Conservation (phyloP, 148 eudicot species). For the Persicaria tinctoria region DNA sequence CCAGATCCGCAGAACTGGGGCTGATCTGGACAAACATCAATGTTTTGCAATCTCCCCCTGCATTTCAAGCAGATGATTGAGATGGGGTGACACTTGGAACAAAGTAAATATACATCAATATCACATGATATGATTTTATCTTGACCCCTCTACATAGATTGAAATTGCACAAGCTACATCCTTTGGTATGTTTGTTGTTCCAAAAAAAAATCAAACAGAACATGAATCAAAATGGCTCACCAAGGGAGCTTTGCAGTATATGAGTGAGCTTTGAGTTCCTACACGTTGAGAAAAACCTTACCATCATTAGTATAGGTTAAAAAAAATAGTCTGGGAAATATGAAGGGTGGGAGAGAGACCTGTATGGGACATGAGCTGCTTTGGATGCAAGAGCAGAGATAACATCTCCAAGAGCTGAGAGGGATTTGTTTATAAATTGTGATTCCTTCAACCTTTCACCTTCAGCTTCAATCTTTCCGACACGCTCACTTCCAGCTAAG, state of each 20-base stretch:
- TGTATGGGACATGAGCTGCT: conserved; percentile 83
- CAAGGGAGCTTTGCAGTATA: conserved; percentile 83
- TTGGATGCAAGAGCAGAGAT: conserved; percentile 92
- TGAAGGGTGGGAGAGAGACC: conserved; percentile 24
- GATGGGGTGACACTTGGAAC: no score
- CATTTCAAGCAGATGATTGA: conserved; percentile 5
- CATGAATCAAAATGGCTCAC: conserved; percentile 19
- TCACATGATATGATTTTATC: neutral
- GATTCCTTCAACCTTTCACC: conserved; percentile 97
- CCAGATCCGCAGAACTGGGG: conserved; percentile 68
- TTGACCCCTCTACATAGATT: neutral
- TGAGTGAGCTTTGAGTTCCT: conserved; percentile 91
- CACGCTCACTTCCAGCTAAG: conserved; percentile 97
- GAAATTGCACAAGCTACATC: neutral
- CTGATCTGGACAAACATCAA: conserved; percentile 94
- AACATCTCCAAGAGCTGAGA: conserved; percentile 95
- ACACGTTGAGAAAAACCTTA: no score
- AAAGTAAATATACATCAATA: no score
- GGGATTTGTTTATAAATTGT: conserved; percentile 88
- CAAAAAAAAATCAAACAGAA: no score
- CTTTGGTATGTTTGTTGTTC: no score
- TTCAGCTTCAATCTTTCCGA: conserved; percentile 88
- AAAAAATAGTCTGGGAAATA: neutral
- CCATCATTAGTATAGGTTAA: neutral
- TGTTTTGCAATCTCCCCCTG: conserved; percentile 90